Conservation (phyloP, 1,139 yeast genomes). For the Pichia sp. region DNA sequence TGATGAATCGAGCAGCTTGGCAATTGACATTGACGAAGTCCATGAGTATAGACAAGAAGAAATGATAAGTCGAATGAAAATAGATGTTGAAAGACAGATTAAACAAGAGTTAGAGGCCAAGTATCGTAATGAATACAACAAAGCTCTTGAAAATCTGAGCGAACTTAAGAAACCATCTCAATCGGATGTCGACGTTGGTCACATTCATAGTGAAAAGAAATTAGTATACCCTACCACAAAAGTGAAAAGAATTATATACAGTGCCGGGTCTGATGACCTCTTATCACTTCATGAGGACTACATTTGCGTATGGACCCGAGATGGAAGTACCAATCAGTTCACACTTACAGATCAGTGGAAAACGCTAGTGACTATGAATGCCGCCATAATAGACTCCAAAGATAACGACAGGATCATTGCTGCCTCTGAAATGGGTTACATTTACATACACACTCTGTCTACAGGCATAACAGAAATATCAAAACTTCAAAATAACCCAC, state of each 20-base stretch:
- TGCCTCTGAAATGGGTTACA: constrained; percentile 7
- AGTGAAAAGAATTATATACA: constrained; percentile 1
- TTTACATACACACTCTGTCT: background rate
- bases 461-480: too few species aligned
- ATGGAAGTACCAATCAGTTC: background rate
- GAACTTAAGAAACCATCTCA: too few species aligned
- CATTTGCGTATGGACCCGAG: constrained; percentile 9
- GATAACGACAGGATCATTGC: constrained; percentile 1
- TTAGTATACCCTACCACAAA: constrained; percentile 3
- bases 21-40: too few species aligned
- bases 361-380: constrained; percentile 1
- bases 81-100: constrained; percentile 8
- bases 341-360: background rate
- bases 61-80: constrained; percentile 2
- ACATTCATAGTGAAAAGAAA: too few species aligned
- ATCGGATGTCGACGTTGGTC: too few species aligned
- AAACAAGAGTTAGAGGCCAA: constrained; percentile 11
- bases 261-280: background rate
- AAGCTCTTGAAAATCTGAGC: too few species aligned
- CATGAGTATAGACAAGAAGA: background rate
- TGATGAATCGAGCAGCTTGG: too few species aligned
- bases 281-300: constrained; percentile 10
- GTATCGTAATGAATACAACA: constrained; percentile 7
- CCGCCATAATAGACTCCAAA: constrained; percentile 6
- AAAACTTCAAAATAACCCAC: too few species aligned